phyloP scores from a whole-genome alignment of 2,329 filamentous ascomycete species.

The Neofusicoccum sp. region DNA sequence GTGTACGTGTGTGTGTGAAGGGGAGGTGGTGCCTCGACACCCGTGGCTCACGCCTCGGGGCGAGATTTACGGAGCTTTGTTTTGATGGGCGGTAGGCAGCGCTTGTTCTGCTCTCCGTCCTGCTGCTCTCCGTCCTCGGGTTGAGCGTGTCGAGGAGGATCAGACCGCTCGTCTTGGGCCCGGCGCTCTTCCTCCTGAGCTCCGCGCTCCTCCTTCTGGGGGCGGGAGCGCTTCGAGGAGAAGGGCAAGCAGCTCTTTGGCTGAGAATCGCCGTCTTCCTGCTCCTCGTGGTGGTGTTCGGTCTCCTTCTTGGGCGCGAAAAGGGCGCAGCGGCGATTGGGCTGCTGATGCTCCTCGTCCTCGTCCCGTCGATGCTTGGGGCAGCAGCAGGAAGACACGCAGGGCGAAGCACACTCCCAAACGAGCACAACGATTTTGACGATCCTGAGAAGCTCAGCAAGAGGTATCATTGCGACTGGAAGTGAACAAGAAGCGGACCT shows the following conservation, averaged over 20 bases:
- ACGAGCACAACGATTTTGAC: constrained; percentile 16
- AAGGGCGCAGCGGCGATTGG: constrained; percentile 6
- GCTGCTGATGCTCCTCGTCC: not conserved
- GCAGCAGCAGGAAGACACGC: constrained; percentile 14
- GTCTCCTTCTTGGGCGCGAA: not conserved
- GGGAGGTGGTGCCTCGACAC: not conserved
- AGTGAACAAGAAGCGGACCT: constrained; percentile 7
- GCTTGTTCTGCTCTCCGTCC: not conserved
- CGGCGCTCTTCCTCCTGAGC: not conserved
- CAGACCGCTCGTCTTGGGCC: not conserved
- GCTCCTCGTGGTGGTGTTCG: not conserved
- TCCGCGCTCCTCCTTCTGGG: not conserved
- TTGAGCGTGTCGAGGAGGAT: not conserved
- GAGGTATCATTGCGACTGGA: constrained; percentile 15
- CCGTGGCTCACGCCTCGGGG: not conserved
- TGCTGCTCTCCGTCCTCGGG: not conserved
- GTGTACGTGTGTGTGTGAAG: not conserved
- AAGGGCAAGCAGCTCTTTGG: not conserved
- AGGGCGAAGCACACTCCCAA: constrained; percentile 17
- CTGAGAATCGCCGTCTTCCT: not conserved
- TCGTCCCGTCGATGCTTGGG: not conserved
- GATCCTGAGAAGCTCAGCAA: constrained; percentile 16
- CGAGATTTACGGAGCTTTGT: not conserved
- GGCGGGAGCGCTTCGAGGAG: not conserved
- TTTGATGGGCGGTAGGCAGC: not conserved